Evolutionary conservation across 192 early-diverging fungal species (phyloP), one percentile per base, ranked within the genome.

Genomic region (Entomortierella parvispora): DNA sequence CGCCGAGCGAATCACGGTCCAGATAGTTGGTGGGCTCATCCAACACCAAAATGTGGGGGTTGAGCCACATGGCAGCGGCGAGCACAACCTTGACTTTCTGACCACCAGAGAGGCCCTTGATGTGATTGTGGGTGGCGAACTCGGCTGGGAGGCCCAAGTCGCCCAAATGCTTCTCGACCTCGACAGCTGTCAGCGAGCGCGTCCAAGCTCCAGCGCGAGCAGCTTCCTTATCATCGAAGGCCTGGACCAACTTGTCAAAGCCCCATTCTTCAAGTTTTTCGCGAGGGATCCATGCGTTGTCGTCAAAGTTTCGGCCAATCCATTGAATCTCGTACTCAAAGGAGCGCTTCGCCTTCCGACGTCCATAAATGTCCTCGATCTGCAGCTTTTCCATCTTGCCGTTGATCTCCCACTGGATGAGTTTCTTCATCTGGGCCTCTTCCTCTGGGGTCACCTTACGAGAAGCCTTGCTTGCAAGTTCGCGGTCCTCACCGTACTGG

Each of bases 51-150:
- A 95, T 90, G 80, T 97, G 95, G 47, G 96, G 96, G 71, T 90
- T 87, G 80, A 91, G 90, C 92, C 93, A 94, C 86, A 95, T 87
- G 33, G 93, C 92, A 56, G 91, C 92, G 43, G 87, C 92, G 55
- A 95, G 83, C 17, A 95, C 93, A n/a, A 95, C 89, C 83, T 94
- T 94, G 77, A 95, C 93, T 79, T 94, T 94, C 64, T 94, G 93
- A 56, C 92, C 92, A 69, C 91, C 92, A 56, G 89, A 89, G 40
- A 94, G 83, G 55, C 89, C 90, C 65, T 84, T 71, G 67, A 93
- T 93, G 64, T 82, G 81, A 68, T 87, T 89, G 84, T 91, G 83
- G 59, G 89, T 88, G 47, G 91, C 90, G 76, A 94, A 89, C 62
- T 94, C 92, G 48, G 87, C 83, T 53, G 90, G 90, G 17, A 94